phyloP scores from a whole-genome alignment of 2,329 filamentous ascomycete genomes.

The Botrytis cinerea region DNA sequence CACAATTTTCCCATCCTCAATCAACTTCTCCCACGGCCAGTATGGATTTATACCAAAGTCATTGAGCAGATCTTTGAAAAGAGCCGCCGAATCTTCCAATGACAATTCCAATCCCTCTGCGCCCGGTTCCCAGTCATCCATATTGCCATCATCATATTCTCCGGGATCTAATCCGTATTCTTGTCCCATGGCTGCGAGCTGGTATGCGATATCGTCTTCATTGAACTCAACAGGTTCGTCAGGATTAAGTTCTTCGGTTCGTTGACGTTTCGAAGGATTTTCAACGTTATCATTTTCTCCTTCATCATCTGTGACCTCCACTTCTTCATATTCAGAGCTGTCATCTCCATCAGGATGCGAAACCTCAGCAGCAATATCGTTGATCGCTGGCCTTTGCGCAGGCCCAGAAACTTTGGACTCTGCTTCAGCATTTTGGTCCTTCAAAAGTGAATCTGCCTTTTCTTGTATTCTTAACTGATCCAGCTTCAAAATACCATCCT shows the following conservation, averaged over 20 bases:
- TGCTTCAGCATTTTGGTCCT: constrained; percentile 31
- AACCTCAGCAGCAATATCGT: constrained; percentile 22
- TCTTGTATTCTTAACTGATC: constrained; percentile 71
- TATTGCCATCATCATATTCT: constrained; percentile 69
- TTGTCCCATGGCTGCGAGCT: constrained; percentile 84
- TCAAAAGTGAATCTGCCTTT: constrained; percentile 48
- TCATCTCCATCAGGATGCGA: constrained; percentile 50
- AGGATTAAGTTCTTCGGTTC: constrained; percentile 46
- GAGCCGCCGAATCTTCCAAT: constrained; percentile 70
- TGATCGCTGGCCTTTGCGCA: constrained; percentile 31
- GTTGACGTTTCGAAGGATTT: constrained; percentile 52
- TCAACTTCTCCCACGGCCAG: constrained; percentile 85
- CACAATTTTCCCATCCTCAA: constrained; percentile 79
- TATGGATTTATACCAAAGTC: constrained; percentile 84
- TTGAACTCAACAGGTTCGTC: constrained; percentile 72
- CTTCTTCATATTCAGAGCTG: constrained; percentile 70
- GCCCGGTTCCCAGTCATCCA: constrained; percentile 67
- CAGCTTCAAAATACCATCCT: constrained; percentile 71
- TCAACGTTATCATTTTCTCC: constrained; percentile 52
- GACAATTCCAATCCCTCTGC: constrained; percentile 70
- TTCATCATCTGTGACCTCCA: constrained; percentile 50
- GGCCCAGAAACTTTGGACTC: constrained; percentile 39
- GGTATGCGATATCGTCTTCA: constrained; percentile 91
- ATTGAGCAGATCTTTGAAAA: constrained; percentile 85
- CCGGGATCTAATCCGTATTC: constrained; percentile 78